Evolutionary conservation across 2,329 filamentous ascomycete genomes (phyloP), one percentile per base, ranked within the genome.

Genomic region (Calonectria pauciramosa): DNA sequence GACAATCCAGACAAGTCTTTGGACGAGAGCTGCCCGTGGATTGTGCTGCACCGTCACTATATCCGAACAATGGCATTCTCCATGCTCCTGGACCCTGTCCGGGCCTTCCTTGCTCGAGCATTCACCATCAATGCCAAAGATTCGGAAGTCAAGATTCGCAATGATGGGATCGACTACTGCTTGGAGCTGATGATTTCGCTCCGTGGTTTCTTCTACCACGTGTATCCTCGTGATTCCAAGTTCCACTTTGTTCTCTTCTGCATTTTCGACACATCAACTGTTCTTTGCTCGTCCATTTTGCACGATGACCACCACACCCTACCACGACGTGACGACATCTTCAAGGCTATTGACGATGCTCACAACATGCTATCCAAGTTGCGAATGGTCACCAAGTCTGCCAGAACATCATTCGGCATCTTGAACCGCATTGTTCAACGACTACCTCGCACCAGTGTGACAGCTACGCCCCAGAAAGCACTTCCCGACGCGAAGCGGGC

Each of bases 201-300:
- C 7, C 83, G 84, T 28, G 77, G 80, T 18, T 84, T 90, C 13
- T 88, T 89, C 67, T 81, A 87, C 23, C 83, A 86, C 44, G 82
- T 87, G 11, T 87, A 85, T 63, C 87, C 87, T 0, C 81, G 86
- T 16, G 87, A 89, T 56, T 84, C 86, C 8, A 89, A 88, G 44
- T 89, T 89, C 52, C 87, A 90, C 75, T 85, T 88, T 67, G 86
- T 88, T 8, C 82, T 88, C 0, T 90, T 90, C 71, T 83, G 84
- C 54, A 86, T 90, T 38, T 91, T 91, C 60, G 88, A 91, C 74
- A 89, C 87, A 0, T 86, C 88, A 0, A 87, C 89, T 0, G 82
- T 89, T 23, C 79, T 90, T 6, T 90, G 88, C 81, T 90, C 89
- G 0, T 86, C 88, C 3, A 82, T 91, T 9, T 84, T 90, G 6